A percentile compares a stretch with the other conserved stretches of the same genome.
Conservation (phyloP, 495 filamentous ascomycete genomes). For the Tuber aestivum region DNA sequence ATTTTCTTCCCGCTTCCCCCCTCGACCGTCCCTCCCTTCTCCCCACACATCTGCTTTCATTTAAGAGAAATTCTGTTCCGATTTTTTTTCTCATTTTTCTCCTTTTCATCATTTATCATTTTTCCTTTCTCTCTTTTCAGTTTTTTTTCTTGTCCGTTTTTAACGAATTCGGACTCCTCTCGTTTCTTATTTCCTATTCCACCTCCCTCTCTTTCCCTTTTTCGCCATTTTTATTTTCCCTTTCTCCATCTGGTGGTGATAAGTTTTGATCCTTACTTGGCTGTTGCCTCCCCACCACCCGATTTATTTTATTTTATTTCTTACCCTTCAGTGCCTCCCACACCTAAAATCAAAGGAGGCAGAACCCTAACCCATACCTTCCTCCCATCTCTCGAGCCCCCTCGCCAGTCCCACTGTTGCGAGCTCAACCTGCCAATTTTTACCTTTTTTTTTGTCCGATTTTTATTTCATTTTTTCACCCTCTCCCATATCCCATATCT, state of each 20-base stretch:
- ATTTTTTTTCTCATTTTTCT: not conserved
- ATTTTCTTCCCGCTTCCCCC: not conserved
- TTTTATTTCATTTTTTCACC: constrained; percentile 19
- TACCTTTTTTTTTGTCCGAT: constrained; percentile 15
- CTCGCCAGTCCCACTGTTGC: constrained; percentile 38
- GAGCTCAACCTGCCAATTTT: constrained; percentile 31
- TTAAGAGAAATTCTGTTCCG: not conserved
- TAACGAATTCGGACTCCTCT: constrained; percentile 6
- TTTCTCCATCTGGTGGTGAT: constrained; percentile 14
- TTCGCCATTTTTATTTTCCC: constrained; percentile 15
- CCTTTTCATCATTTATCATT: not conserved
- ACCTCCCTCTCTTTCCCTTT: constrained; percentile 10
- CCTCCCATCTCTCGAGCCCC: constrained; percentile 36
- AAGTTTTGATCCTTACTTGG: constrained; percentile 29
- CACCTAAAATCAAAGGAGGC: constrained; percentile 12
- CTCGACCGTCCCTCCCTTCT: not conserved
- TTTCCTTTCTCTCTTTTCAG: not conserved
- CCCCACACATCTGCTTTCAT: not conserved
- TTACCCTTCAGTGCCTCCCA: constrained; percentile 22
- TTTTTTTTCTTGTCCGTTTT: not conserved
- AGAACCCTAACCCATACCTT: constrained; percentile 37
- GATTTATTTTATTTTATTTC: constrained; percentile 32
- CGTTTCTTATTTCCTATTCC: constrained; percentile 18
- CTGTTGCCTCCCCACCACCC: constrained; percentile 26
- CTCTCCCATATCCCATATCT: constrained; percentile 26